Conservation (phyloP, 2,329 filamentous ascomycete species). For the Sporothrix brunneoviolacea region DNA sequence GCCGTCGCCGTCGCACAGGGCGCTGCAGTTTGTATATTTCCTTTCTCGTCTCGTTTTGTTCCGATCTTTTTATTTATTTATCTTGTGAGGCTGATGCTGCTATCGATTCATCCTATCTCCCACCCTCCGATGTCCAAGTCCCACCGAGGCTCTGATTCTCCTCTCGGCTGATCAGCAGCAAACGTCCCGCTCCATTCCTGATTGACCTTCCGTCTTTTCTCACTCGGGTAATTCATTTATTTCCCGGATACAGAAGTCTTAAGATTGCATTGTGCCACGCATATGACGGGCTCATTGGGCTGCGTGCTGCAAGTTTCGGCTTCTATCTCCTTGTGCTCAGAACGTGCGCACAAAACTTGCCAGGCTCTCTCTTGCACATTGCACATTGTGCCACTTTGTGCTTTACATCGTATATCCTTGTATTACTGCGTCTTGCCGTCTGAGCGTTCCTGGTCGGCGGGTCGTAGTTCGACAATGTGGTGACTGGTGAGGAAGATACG, state of each 20-base stretch:
- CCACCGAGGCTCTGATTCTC: not conserved
- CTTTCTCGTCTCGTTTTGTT: not conserved
- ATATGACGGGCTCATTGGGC: not conserved
- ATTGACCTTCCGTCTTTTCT: not conserved
- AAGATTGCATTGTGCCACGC: conserved; percentile 4
- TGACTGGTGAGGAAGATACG: no score
- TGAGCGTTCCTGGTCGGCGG: no score
- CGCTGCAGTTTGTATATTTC: not conserved
- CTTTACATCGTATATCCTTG: no score
- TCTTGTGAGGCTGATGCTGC: not conserved
- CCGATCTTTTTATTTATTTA: not conserved
- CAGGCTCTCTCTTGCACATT: no score
- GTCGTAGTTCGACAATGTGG: no score
- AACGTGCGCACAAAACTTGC: no score
- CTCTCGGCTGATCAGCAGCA: not conserved
- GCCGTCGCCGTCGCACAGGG: not conserved
- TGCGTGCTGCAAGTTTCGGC: not conserved
- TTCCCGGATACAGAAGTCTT: not conserved
- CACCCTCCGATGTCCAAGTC: no score
- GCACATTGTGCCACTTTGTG: no score
- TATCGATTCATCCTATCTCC: no score
- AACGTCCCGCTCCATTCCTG: not conserved
- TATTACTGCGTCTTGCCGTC: no score
- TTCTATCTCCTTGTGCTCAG: no score
- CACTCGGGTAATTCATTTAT: not conserved